A percentile compares a stretch with the other conserved stretches of the same genome.
These are phyloP conservation scores for Coelomomyces lativittatus DNA, from an alignment of 371 early-diverging fungal species.

Conservation along the genomic window DNA sequence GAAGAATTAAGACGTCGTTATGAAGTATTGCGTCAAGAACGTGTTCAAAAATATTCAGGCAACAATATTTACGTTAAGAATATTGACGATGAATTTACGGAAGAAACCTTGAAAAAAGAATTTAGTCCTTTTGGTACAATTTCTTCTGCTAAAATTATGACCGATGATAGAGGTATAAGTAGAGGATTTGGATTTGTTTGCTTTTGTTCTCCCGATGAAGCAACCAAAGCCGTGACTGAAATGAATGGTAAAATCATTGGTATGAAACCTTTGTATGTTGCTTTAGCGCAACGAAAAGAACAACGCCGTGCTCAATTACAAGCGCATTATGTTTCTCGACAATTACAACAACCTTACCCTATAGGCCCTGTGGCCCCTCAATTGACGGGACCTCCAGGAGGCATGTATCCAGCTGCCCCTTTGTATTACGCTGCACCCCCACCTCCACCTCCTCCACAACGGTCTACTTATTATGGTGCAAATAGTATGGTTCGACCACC, in stretches of 20 bases:
- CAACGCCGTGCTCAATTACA: slow-evolving; percentile 78
- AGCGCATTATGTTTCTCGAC: slow-evolving; percentile 82
- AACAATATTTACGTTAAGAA: slow-evolving; percentile 96
- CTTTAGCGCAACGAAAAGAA: slow-evolving; percentile 92
- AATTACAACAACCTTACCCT: slow-evolving; percentile 36
- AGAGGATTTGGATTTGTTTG: slow-evolving; percentile 82
- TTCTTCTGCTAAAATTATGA: slow-evolving; percentile 92
- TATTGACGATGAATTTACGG: slow-evolving; percentile 85
- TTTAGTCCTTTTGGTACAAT: slow-evolving; percentile 86
- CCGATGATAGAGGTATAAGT: slow-evolving; percentile 64
- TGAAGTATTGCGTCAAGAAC: slow-evolving; percentile 80
- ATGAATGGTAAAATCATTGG: slow-evolving; percentile 81
- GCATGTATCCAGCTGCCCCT: slow-evolving; percentile 8
- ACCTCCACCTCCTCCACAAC: background rate
- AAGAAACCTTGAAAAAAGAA: slow-evolving; percentile 82
- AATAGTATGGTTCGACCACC: slow-evolving; percentile 2
- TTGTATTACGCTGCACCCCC: background rate
- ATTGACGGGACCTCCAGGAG: slow-evolving; percentile 13
- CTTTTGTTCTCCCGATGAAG: slow-evolving; percentile 76
- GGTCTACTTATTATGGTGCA: background rate
- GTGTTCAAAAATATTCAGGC: slow-evolving; percentile 89
- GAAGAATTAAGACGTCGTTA: slow-evolving; percentile 85
- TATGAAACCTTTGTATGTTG: slow-evolving; percentile 91
- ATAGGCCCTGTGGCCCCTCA: slow-evolving; percentile 1
- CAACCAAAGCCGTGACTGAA: slow-evolving; percentile 73